phyloP scores from a whole-genome alignment of 768 basidiomycete species.

The Boletus pseudo-olivaceus region DNA sequence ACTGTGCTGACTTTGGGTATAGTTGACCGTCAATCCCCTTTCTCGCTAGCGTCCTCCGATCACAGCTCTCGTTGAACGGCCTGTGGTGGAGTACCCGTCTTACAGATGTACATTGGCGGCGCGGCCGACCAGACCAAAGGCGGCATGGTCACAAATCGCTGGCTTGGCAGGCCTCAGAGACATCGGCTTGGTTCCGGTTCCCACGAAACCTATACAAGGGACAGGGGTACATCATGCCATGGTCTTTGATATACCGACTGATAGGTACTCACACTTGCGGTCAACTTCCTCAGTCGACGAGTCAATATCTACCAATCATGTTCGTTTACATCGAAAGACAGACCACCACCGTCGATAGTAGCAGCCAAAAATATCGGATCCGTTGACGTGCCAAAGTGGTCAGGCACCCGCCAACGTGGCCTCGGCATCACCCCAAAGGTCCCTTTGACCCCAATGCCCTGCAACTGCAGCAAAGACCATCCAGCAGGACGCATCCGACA shows the following conservation, averaged over 20 bases:
- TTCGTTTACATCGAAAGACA: constrained; percentile 6
- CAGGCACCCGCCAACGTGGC: constrained; percentile 36
- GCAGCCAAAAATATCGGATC: background rate
- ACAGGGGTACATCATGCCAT: background rate
- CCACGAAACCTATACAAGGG: constrained; percentile 15
- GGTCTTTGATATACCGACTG: background rate
- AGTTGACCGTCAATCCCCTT: too few species aligned
- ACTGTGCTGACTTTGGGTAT: too few species aligned
- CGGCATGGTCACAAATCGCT: background rate
- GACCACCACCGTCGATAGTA: background rate
- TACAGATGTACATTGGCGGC: too few species aligned
- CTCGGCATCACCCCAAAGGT: constrained; percentile 78
- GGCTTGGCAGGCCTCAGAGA: background rate
- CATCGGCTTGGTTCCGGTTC: constrained; percentile 11
- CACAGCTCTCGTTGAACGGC: too few species aligned
- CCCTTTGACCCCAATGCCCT: constrained; percentile 73
- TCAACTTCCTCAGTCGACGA: background rate
- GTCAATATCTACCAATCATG: background rate
- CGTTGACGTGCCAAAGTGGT: background rate
- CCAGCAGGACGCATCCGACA: constrained; percentile 61
- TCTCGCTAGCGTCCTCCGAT: too few species aligned
- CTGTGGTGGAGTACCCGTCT: too few species aligned
- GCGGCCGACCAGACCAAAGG: too few species aligned
- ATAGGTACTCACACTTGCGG: constrained; percentile 4
- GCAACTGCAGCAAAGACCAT: constrained; percentile 62